These are phyloP conservation scores for Ogataea naganishii DNA, from an alignment of 805 yeast genomes.

Conservation along the genomic window DNA sequence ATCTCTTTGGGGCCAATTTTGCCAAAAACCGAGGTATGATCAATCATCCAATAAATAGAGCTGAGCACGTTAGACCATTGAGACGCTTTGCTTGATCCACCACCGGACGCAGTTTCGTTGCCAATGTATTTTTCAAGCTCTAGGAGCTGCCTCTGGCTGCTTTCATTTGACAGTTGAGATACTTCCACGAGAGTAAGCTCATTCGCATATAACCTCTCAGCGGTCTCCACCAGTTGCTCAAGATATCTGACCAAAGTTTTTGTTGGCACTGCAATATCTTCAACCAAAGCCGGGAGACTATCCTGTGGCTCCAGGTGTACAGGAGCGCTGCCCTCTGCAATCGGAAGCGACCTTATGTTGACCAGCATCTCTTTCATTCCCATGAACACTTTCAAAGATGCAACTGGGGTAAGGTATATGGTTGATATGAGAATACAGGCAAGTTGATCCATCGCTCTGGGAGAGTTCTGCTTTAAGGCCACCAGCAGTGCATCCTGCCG, in stretches of 20 bases:
- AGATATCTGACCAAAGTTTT: slow-evolving; percentile 4
- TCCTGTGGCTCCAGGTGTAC: neutral
- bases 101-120: slow-evolving; percentile 11
- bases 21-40: slow-evolving; percentile 16
- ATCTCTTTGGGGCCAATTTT: slow-evolving; percentile 12
- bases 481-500: slow-evolving; percentile 14
- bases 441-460: slow-evolving; percentile 6
- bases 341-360: slow-evolving; percentile 7
- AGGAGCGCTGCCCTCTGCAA: slow-evolving; percentile 3
- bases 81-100: slow-evolving; percentile 6
- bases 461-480: slow-evolving; percentile 3
- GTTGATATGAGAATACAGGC: slow-evolving; percentile 11
- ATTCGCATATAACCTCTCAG: slow-evolving; percentile 19
- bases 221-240: slow-evolving; percentile 15
- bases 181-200: slow-evolving; percentile 18
- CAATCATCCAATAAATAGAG: slow-evolving; percentile 20
- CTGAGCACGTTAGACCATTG: slow-evolving; percentile 17
- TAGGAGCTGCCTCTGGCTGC: slow-evolving; percentile 10
- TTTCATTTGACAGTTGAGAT: slow-evolving; percentile 10
- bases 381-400: slow-evolving; percentile 15
- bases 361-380: slow-evolving; percentile 18
- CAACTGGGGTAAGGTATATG: slow-evolving; percentile 16
- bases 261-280: slow-evolving; percentile 8
- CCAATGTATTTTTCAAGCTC: slow-evolving; percentile 18
- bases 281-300: slow-evolving; percentile 3